Evolutionary conservation across 805 yeast species (phyloP), one percentile per base, ranked within the genome.

Genomic region (Candida ponderosae): DNA sequence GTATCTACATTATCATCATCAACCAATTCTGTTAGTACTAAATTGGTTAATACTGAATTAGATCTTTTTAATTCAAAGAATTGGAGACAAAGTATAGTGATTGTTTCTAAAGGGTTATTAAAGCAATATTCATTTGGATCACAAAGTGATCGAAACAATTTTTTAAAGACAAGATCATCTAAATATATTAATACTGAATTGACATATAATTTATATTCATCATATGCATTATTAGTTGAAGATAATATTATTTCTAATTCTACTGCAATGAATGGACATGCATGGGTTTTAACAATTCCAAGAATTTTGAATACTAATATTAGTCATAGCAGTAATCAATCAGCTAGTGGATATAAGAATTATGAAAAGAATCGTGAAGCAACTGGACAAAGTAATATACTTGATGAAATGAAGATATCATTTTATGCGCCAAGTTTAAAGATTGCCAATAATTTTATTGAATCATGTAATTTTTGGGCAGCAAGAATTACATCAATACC

Each of bases 381-480:
- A 4, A 29, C 43, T n/a, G 39, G 47, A 3, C 43, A 46, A 27
- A 47, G 46, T 18, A 38, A 42, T 23, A 37, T 43, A 20, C 10
- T 23, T 8, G 44, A 44, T 21, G 55, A 48, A 16, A 42, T 42
- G 33, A 46, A 37, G 26, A 34, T 53, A 19, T 48, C 51, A 2
- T 53, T 46, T 29, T 50, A 44, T 35, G 54, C 56, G 3, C 46
- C 53, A 27, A 40, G 40, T 29, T 26, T 40, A 14, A 83, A 79
- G 46, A 73, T 74, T 40, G 93, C 95, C 0, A 60, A 63, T 31
- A 82, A 77, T 51, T 85, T 74, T 57, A 76, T 83, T 15, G 74
- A 80, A 46, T 76, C 90, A 5, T 79, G 93, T 59, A 88, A 87
- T 57, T 88, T 84, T 55, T 88, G 96, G 96, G 85, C 94, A 3